phyloP scores from a whole-genome alignment of 495 filamentous ascomycete species.

The Trichocladium uniseriatum region DNA sequence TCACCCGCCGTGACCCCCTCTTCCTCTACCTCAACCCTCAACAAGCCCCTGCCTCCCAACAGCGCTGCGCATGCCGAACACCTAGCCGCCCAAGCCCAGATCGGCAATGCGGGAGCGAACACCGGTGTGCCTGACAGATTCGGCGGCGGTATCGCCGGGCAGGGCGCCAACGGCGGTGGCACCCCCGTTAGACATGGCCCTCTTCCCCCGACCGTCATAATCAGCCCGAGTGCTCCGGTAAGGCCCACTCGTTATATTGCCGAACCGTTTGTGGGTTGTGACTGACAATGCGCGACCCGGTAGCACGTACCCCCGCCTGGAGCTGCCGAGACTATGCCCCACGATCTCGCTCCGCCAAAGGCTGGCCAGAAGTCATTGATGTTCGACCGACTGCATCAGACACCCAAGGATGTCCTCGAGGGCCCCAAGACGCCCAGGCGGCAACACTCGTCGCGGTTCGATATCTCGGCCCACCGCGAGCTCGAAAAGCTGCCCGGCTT shows the following conservation, averaged over 20 bases:
- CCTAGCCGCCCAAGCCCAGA: conserved; percentile 33
- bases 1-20: conserved; percentile 59
- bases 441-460: conserved; percentile 94
- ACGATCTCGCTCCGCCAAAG: conserved; percentile 90
- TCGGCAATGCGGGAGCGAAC: conserved; percentile 17
- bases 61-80: conserved; percentile 50
- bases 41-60: conserved; percentile 63
- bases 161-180: conserved; percentile 49
- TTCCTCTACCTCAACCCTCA: conserved; percentile 79
- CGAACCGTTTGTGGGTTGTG: background rate
- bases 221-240: conserved; percentile 92
- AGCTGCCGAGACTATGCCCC: conserved; percentile 94
- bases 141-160: conserved; percentile 28
- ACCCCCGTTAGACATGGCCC: conserved; percentile 62
- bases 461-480: conserved; percentile 93
- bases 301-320: conserved; percentile 92
- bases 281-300: conserved; percentile 15
- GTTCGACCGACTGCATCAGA: conserved; percentile 85
- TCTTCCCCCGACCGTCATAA: conserved; percentile 82
- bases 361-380: conserved; percentile 75
- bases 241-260: conserved; percentile 28
- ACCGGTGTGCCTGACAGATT: conserved; percentile 37
- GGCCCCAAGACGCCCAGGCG: conserved; percentile 90
- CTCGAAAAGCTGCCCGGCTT: conserved; percentile 97
- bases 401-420: conserved; percentile 91